Base-by-base conservation (phyloP, 2,329 filamentous ascomycete genomes). In the Seiridium cupressi region DNA sequence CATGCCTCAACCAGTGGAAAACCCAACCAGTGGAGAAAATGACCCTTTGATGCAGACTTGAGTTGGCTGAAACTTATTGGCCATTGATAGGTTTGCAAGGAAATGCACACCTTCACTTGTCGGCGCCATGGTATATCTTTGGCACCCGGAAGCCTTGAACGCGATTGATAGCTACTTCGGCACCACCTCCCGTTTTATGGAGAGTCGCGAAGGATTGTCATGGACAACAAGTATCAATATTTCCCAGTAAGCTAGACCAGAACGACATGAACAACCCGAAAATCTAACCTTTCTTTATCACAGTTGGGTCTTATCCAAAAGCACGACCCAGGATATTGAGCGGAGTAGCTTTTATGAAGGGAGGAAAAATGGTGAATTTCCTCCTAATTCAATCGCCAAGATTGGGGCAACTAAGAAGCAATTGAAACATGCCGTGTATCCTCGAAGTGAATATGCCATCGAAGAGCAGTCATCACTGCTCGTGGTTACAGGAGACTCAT, bases 171-270 rank as follows among this genome's bases (percentile, higher is more conserved):
- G n/a, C 32, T 53, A 53, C n/a, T 53, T 53, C 49, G 49, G 49
- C 9, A 10, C 49, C 11, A 32, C 11, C 32, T 53, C 49, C 5
- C 49, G 49, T 5, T 53, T 53, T 35, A 34, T 32, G 26, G 49
- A 53, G 11, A 32, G 11, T 53, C n/a, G 49, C 32, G 49, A 53
- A 35, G 49, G 49, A 13, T 10, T 53, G 18, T 34, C 49, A 9
- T 53, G 49, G 49, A 53, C 49, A 34, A 53, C 49, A 32, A 53
- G 49, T n/a, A 53, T 53, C 5, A 53, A n/a, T 10, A n/a, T 53
- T 32, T 32, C 49, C 5, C 49, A 53, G 49, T 53, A 53, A 53
- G 18, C 35, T 8, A 10, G 7, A 18, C 46, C n/a, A 26, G 18
- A 26, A 26, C 18, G 18, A 26, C 46, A 48, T 48, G 46, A 48